phyloP scores from a whole-genome alignment of 108 stramenopile genomes.

The Skeletonema tropicum region DNA sequence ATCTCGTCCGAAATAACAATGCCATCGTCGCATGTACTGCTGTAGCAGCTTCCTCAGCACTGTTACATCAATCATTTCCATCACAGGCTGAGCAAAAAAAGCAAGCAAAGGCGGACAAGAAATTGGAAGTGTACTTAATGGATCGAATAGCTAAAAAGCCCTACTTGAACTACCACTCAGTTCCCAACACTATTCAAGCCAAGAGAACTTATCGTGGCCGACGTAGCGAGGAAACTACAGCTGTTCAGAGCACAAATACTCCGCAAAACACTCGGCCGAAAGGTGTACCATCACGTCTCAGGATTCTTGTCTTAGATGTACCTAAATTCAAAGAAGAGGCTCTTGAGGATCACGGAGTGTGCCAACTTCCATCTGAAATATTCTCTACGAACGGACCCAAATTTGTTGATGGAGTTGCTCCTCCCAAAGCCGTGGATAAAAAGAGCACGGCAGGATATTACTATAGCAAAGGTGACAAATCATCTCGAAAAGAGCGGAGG shows the following conservation, averaged over 20 bases:
- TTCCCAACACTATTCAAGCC: background rate
- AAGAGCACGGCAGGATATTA: background rate
- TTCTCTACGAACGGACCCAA: conserved; percentile 13
- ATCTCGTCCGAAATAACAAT: background rate
- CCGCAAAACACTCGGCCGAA: conserved; percentile 35
- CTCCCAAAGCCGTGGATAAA: conserved; percentile 50
- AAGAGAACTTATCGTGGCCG: conserved; percentile 3
- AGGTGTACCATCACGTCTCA: conserved; percentile 62
- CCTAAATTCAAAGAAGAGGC: conserved; percentile 64
- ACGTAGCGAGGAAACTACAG: background rate
- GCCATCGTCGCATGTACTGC: background rate
- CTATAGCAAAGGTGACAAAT: conserved; percentile 3
- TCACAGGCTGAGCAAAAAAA: conserved; percentile 12
- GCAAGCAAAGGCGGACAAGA: background rate
- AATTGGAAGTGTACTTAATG: conserved; percentile 64
- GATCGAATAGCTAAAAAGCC: conserved; percentile 70
- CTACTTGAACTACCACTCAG: conserved; percentile 49
- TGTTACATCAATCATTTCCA: background rate
- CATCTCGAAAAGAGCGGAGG: conserved; percentile 20
- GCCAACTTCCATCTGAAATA: conserved; percentile 33
- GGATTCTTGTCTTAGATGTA: conserved; percentile 69
- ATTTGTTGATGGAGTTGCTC: conserved; percentile 60
- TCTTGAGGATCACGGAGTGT: conserved; percentile 30
- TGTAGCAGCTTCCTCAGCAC: background rate
- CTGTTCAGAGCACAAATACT: background rate